phyloP scores from a whole-genome alignment of 441 rosid genomes.

The Eruca vesicaria region DNA sequence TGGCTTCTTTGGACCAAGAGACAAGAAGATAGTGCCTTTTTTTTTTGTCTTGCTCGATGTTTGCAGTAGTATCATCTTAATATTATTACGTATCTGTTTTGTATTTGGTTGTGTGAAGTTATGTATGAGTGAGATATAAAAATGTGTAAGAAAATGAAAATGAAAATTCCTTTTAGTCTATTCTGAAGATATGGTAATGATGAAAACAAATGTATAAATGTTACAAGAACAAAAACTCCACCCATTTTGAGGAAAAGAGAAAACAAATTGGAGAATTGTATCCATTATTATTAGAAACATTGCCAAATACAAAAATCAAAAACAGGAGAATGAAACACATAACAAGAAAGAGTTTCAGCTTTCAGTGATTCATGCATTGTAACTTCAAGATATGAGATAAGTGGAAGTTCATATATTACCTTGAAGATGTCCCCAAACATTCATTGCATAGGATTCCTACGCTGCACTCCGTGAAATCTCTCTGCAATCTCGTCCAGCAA shows the following conservation, averaged over 20 bases:
- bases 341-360: not conserved
- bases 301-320: slow-evolving; percentile 16
- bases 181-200: not conserved
- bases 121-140: too few species aligned
- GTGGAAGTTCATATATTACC: slow-evolving; percentile 37
- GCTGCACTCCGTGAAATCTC: slow-evolving; percentile 78
- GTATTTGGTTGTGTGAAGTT: too few species aligned
- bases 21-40: too few species aligned
- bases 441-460: slow-evolving; percentile 84
- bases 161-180: not conserved
- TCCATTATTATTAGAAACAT: slow-evolving; percentile 10
- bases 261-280: slow-evolving; percentile 22
- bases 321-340: slow-evolving; percentile 15
- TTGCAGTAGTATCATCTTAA: too few species aligned
- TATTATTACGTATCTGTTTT: too few species aligned
- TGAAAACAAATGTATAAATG: slow-evolving; percentile 15
- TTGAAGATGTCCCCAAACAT: slow-evolving; percentile 90
- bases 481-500: slow-evolving; percentile 84
- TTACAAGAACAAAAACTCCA: slow-evolving; percentile 22
- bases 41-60: too few species aligned
- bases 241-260: not conserved
- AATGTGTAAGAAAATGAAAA: too few species aligned
- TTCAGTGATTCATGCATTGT: not conserved
- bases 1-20: too few species aligned
- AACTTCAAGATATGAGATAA: slow-evolving; percentile 8